These are phyloP conservation scores for Xylariaceae sp. DNA, from an alignment of 2,329 filamentous ascomycete genomes.

Conservation along the genomic window DNA sequence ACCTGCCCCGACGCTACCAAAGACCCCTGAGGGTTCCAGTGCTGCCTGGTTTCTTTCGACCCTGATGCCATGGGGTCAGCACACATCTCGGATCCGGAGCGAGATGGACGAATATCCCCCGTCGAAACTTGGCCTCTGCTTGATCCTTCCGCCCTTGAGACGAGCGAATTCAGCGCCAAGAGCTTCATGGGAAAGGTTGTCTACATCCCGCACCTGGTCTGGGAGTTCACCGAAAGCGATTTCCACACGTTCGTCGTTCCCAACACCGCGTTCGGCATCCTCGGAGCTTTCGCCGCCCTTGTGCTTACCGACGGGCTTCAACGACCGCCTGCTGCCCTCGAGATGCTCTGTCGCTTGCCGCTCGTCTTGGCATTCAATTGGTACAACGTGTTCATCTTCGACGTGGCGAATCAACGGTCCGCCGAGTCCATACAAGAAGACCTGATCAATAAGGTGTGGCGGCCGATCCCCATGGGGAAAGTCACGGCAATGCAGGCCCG, in stretches of 20 bases:
- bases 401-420: constrained; percentile 29
- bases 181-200: constrained; percentile 8
- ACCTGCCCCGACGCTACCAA: not conserved
- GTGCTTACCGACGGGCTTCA: constrained; percentile 13
- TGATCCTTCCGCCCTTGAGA: not conserved
- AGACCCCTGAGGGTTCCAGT: not conserved
- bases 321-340: constrained; percentile 8
- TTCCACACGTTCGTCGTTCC: constrained; percentile 32
- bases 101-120: constrained; percentile 3
- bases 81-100: constrained; percentile 1
- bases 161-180: constrained; percentile 18
- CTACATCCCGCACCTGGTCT: constrained; percentile 18
- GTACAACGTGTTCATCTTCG: constrained; percentile 29
- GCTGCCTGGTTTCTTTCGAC: not conserved
- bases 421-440: constrained; percentile 30
- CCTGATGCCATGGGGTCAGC: constrained; percentile 2
- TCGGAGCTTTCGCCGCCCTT: constrained; percentile 26
- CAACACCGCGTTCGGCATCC: constrained; percentile 31
- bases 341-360: constrained; percentile 15
- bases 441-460: constrained; percentile 30
- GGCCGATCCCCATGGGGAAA: constrained; percentile 26
- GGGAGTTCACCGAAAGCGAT: constrained; percentile 31
- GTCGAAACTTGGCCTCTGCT: constrained; percentile 11
- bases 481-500: constrained; percentile 22
- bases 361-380: constrained; percentile 22